Evolutionary conservation across 2,329 filamentous ascomycete genomes (phyloP), one percentile per base, ranked within the genome.

Genomic region (Elsinoe batatas): DNA sequence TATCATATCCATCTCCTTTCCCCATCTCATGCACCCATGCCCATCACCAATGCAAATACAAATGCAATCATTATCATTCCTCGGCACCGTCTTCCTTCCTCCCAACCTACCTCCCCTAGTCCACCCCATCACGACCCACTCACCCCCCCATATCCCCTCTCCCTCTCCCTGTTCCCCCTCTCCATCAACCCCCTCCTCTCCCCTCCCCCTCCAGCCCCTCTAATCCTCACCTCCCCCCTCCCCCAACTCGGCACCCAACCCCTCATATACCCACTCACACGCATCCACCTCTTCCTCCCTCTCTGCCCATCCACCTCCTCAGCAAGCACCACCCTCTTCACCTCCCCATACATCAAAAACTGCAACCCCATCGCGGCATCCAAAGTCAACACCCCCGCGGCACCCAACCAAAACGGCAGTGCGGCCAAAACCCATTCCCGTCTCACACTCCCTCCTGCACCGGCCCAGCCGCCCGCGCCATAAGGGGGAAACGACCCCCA

Each of bases 361-460:
- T 86, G 83, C 35, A 82, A 65, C 0, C 81, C 82, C 54, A 86
- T 78, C 22, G 76, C 77, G 0, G 75, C 81, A 65, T 86, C 83
- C 65, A 85, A 72, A 17, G 75, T 71, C 5, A 86, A 68, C 1
- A 85, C 82, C 7, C 83, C 82, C 1, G 81, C 80, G 5, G 83
- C 82, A 5, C 83, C 83, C 0, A 85, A 72, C 66, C 82, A 85
- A 66, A 86, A 86, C 0, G 83, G 83, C 11, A 77, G 67, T 1
- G 81, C 79, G 7, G 77, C 75, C 2, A 73, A 67, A 7, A 83
- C 72, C 82, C 82, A 86, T 49, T 77, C 74, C 7, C 59, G 59
- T 1, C 79, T 72, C 15, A 76, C 69, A 60, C 75, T 82, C 3
- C 82, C 82, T 8, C 76, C 69, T 1, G 67, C 62, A 8, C 76